Base-by-base conservation (phyloP, 768 basidiomycete genomes). In the Favolaschia claudopus region DNA sequence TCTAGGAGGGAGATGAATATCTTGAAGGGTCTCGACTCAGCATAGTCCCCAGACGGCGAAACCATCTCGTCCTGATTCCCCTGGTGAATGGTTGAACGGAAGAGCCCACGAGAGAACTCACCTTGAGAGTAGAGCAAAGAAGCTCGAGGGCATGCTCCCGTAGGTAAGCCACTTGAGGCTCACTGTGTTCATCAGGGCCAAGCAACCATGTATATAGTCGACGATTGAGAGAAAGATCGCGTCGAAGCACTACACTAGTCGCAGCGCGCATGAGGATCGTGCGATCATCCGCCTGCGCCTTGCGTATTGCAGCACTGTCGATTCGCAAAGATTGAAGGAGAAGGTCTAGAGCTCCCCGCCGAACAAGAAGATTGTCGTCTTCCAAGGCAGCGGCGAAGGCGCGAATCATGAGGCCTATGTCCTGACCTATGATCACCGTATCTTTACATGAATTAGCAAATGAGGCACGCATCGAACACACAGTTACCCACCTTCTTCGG, bases 1-100 rank as follows among this genome's bases (percentile, higher is more conserved):
- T 99, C 97, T 64, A 98, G 78, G 17, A 99, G 74, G 1, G 95
- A 96, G 22, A 99, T 89, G 72, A 97, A 96, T 31, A 99, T 91
- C 74, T 96, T 96, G 84, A 95, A 99, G 0, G 97, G 94, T 24
- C 93, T 79, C 4, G 91, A 90, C 60, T 89, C 88, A 1, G 89
- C 79, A 63, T 93, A 94, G 55, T 88, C 87, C 46, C 83, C 81
- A 2, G 87, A 87, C 2, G 89, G 88, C 12, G 80, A 74, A 58
- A 85, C 79, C 92, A 95, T 94, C 62, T 95, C 93, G 40, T 82
- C 79, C 89, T 94, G 66, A n/a, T 37, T 15, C 29, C 43, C 36
- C 24, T 42, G n/a, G 48, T 60, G n/a, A 59, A 39, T n/a, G 25
- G 33, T n/a, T 32, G 32, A 28, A 17, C 31, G 29, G 9, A 13